phyloP scores from a whole-genome alignment of 1,284 basidiomycete species.

The Sporisorium exsertum region DNA sequence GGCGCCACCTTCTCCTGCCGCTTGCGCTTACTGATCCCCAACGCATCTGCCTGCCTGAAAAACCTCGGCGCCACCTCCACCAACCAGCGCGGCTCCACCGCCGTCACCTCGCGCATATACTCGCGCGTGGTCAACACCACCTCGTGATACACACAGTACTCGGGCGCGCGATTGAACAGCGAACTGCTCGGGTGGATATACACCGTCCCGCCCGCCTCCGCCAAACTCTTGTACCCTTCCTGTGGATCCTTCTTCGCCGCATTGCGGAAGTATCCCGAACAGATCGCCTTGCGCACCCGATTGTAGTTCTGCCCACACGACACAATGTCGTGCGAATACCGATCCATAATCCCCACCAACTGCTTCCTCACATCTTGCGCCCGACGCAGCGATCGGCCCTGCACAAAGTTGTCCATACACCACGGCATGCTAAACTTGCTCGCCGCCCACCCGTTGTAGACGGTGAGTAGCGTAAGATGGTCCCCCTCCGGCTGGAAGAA shows the following conservation, averaged over 20 bases:
- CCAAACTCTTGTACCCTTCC: constrained; percentile 88
- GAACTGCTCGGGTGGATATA: constrained; percentile 98
- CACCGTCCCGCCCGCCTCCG: constrained; percentile 85
- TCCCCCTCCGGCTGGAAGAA: constrained; percentile 88
- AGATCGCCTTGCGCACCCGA: constrained; percentile 91
- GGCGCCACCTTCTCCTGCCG: constrained; percentile 97
- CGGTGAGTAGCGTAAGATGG: constrained; percentile 91
- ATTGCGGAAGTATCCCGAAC: constrained; percentile 77
- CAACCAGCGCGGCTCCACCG: constrained; percentile 98
- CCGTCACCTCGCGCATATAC: constrained; percentile 93
- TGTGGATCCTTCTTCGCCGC: constrained; percentile 78
- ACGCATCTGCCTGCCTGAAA: constrained; percentile 95
- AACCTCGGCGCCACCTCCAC: constrained; percentile 97
- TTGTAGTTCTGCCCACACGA: constrained; percentile 93
- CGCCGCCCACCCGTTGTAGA: constrained; percentile 98
- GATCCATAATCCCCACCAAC: constrained; percentile 97
- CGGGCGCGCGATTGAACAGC: constrained; percentile 90
- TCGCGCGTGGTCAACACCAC: constrained; percentile 80
- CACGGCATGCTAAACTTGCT: constrained; percentile 90
- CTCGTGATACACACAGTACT: constrained; percentile 81
- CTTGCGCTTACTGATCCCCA: constrained; percentile 97
- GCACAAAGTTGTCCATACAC: constrained; percentile 86
- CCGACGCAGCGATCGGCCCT: constrained; percentile 94
- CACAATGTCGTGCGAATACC: constrained; percentile 96
- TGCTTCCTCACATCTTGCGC: constrained; percentile 98